Conservation (phyloP, 2,329 filamentous ascomycete species). For the Xylariaceae sp. region DNA sequence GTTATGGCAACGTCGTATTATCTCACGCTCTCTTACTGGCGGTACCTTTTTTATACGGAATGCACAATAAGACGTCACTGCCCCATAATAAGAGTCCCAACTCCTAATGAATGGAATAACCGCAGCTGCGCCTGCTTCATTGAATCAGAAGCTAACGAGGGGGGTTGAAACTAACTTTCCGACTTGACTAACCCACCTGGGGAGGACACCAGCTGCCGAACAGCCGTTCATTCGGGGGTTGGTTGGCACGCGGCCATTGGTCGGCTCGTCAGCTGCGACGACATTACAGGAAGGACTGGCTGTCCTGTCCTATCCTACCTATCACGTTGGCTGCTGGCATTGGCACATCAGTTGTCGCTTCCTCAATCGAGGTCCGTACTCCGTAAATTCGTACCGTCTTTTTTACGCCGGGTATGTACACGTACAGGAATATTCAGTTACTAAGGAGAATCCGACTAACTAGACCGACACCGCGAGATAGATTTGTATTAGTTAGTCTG, state of each 20-base stretch:
- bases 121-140: neutral
- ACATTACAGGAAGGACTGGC: constrained; percentile 1
- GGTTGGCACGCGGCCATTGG: constrained; percentile 10
- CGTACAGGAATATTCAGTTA: neutral
- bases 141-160: neutral
- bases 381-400: neutral
- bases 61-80: neutral
- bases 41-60: neutral
- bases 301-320: neutral
- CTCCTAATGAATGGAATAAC: neutral
- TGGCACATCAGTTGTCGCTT: neutral
- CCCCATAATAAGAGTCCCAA: neutral
- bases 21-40: too few species aligned
- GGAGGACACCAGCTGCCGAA: constrained; percentile 5
- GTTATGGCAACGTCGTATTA: too few species aligned
- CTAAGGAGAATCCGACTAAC: neutral
- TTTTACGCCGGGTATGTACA: neutral
- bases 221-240: constrained; percentile 5
- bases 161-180: neutral
- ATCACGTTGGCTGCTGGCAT: neutral
- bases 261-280: neutral
- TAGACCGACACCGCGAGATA: neutral
- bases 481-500: neutral
- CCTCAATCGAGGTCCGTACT: neutral
- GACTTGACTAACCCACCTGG: neutral